Evolutionary conservation across 1,284 basidiomycete species (phyloP).

Genomic region (Naganishia sp.): DNA sequence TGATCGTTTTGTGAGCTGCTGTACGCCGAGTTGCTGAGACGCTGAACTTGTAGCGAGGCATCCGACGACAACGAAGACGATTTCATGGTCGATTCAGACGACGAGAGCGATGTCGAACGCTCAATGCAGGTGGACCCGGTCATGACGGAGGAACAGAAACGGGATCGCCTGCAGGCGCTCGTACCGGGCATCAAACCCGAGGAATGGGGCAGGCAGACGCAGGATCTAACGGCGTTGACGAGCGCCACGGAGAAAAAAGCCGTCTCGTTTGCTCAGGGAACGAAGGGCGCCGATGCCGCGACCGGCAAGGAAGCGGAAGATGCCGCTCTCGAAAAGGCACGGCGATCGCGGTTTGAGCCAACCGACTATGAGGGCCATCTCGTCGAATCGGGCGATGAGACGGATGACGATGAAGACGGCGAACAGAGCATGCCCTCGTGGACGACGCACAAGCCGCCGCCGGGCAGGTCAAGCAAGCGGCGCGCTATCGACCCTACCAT

Average conservation of each 20-base stretch:
- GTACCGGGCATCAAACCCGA: constrained; percentile 50
- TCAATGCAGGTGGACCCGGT: constrained; percentile 31
- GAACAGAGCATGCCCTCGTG: constrained; percentile 29
- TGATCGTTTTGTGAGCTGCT: constrained; percentile 28
- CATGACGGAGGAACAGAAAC: constrained; percentile 45
- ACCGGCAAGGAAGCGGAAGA: constrained; percentile 2
- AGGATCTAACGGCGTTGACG: constrained; percentile 24
- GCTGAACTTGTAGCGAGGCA: constrained; percentile 41
- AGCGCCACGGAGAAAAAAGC: constrained; percentile 54
- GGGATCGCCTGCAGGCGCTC: constrained; percentile 47
- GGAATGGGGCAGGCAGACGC: constrained; percentile 54
- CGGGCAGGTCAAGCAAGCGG: constrained; percentile 36
- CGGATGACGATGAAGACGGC: constrained; percentile 57
- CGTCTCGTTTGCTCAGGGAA: constrained; percentile 26
- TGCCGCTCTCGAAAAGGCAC: constrained; percentile 21
- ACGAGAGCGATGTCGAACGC: constrained; percentile 46
- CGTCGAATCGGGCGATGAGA: constrained; percentile 80
- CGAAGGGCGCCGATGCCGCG: neutral
- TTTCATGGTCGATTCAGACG: constrained; percentile 45
- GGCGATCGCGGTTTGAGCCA: constrained; percentile 62
- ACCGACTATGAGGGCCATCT: constrained; percentile 72
- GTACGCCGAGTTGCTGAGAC: neutral
- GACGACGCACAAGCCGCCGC: constrained; percentile 36
- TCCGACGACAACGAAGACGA: constrained; percentile 56
- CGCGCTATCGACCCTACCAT: constrained; percentile 24